Conservation (phyloP, 306 rosid genomes). For the Sicyos edulis region DNA sequence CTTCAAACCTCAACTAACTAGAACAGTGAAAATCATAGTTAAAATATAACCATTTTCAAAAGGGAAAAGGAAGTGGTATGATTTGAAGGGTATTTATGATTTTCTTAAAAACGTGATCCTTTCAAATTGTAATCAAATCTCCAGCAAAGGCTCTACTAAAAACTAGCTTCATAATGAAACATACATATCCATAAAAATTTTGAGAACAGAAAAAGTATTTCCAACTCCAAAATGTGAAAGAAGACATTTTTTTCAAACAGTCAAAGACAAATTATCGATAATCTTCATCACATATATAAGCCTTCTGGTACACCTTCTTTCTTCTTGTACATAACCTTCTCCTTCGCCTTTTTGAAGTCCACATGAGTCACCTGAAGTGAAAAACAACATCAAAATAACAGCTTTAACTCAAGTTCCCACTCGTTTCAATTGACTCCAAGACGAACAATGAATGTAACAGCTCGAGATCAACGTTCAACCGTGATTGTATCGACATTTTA, state of each 20-base stretch:
- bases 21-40: no score
- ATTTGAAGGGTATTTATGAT: neutral
- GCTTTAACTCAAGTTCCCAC: neutral
- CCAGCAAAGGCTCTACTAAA: neutral
- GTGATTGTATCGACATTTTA: neutral
- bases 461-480: neutral
- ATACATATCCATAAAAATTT: neutral
- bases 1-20: no score
- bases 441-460: neutral
- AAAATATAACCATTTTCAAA: neutral
- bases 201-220: neutral
- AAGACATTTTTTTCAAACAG: neutral
- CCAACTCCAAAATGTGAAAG: conserved; percentile 1
- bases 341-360: conserved; percentile 95
- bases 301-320: conserved; percentile 99
- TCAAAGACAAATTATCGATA: conserved; percentile 1
- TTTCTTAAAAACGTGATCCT: neutral
- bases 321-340: conserved; percentile 98
- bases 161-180: neutral
- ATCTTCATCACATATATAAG: conserved; percentile 67
- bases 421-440: neutral
- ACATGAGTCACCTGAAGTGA: conserved; percentile 68
- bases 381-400: conserved; percentile 28
- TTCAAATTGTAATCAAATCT: neutral
- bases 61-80: neutral